Evolutionary conservation across 2,329 filamentous ascomycete species (phyloP).

Genomic region (Colletotrichum musae): DNA sequence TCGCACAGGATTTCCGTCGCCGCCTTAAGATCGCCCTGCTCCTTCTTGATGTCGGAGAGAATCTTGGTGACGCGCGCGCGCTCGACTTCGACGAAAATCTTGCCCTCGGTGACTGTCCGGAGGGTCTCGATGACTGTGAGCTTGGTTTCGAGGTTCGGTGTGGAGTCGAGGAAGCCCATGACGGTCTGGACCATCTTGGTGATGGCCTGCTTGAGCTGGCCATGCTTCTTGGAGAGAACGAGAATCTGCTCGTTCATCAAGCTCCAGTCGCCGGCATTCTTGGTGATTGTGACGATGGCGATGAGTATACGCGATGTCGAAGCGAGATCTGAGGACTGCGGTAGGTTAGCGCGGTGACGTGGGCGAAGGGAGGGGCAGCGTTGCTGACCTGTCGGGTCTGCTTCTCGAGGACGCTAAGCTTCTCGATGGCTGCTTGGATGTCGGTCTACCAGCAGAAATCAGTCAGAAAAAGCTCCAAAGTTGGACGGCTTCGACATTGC

Average conservation of each 20-base stretch:
- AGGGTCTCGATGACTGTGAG: slow-evolving; percentile 94
- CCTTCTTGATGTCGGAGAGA: slow-evolving; percentile 96
- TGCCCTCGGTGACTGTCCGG: slow-evolving; percentile 97
- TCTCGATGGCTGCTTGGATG: slow-evolving; percentile 90
- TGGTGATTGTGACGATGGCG: slow-evolving; percentile 93
- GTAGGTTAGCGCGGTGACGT: slow-evolving; percentile 45
- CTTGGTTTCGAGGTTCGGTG: slow-evolving; percentile 89
- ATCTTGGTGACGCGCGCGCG: slow-evolving; percentile 95
- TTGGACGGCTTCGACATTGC: slow-evolving; percentile 26
- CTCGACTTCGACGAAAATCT: slow-evolving; percentile 99
- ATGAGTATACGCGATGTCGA: slow-evolving; percentile 93
- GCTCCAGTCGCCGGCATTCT: slow-evolving; percentile 92
- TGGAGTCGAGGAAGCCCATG: slow-evolving; percentile 90
- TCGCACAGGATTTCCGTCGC: slow-evolving; percentile 96
- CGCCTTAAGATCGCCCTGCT: slow-evolving; percentile 90
- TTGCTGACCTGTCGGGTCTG: slow-evolving; percentile 89
- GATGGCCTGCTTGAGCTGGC: slow-evolving; percentile 98
- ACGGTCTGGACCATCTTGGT: slow-evolving; percentile 99
- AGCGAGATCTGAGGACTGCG: slow-evolving; percentile 91
- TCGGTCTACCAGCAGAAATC: slow-evolving; percentile 69
- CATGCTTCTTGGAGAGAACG: slow-evolving; percentile 98
- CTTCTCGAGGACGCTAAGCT: slow-evolving; percentile 93
- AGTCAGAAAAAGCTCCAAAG: not conserved
- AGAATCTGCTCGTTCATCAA: slow-evolving; percentile 97
- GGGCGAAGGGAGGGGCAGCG: slow-evolving; percentile 29